Base-by-base conservation (phyloP, 2,329 filamentous ascomycete species). In the Exserohilum turcica region DNA sequence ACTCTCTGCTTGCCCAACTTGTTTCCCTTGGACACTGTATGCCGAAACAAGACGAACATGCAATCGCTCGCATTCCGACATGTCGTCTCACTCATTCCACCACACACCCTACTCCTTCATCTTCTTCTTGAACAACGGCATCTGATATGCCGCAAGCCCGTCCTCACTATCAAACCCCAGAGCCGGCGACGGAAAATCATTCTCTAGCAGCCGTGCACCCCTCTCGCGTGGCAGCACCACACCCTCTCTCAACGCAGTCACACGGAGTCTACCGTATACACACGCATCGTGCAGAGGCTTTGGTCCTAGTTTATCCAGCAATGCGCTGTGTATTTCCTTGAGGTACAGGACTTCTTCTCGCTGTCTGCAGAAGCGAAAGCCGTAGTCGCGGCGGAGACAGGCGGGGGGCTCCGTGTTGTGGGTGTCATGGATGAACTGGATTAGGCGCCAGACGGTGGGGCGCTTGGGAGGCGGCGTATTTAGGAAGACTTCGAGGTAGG, bases 381-480 rank as follows among this genome's bases (percentile, higher is more conserved):
- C 66, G 7, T 65, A 71, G 21, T 70, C 67, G 0, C 60, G 52
- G 5, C 52, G 48, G 0, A 68, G 33, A 3, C 35, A 50, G 0
- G 54, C 43, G 1, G 42, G 32, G 0, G 67, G 60, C 2, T 66
- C 54, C 1, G 47, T 59, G 8, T 43, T 52, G 0, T 27, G 6
- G 0, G 13, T 5, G 1, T 48, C 32, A 0, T 43, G 31, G 0
- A 68, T 16, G 40, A 68, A 72, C 1, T 68, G 64, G 0, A 60
- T 47, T 0, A 71, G 48, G 0, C 55, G 49, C 44, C 52, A 68
- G 0, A 70, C 59, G 0, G 60, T 59, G 2, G 48, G 36, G 0
- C 61, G 58, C 7, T 53, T 8, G 0, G 24, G 8, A 0, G 32
- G 21, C 3, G 49, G 27, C 0, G 33, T 38, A 0, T n/a, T 18